These are phyloP conservation scores for Scutellaria barbata DNA, from an alignment of 257 asterid genomes.

Conservation along the genomic window DNA sequence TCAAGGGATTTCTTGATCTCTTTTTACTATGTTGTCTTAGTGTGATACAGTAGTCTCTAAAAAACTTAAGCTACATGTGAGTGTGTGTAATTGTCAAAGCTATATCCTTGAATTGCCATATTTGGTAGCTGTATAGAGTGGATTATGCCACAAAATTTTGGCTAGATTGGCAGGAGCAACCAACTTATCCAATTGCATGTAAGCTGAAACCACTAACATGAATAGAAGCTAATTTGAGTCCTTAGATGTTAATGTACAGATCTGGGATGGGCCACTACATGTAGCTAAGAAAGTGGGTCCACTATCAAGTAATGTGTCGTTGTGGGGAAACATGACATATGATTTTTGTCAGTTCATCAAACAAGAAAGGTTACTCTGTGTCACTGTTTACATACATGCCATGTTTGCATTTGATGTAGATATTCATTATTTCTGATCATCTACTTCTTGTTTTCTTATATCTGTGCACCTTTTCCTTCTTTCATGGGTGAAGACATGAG, in stretches of 20 bases:
- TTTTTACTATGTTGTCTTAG: not conserved
- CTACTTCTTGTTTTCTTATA: not conserved
- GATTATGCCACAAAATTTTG: not conserved
- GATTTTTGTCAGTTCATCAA: too few relatives aligned
- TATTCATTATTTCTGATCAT: not conserved
- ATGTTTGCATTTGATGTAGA: not conserved
- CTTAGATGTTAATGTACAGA: not conserved
- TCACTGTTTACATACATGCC: too few relatives aligned
- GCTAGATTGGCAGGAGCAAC: not conserved
- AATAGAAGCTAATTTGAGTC: not conserved
- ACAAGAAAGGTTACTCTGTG: too few relatives aligned
- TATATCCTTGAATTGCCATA: too few relatives aligned
- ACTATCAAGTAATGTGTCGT: not conserved
- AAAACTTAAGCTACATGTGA: not conserved
- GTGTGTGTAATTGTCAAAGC: not conserved
- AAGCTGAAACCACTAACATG: not conserved
- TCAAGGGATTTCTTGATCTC: not conserved
- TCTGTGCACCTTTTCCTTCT: too few relatives aligned
- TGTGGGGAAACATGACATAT: not conserved
- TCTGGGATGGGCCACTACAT: not conserved
- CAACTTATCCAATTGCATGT: not conserved
- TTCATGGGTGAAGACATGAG: too few relatives aligned
- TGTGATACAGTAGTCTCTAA: not conserved
- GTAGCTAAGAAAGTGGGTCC: too few relatives aligned
- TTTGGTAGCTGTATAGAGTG: too few relatives aligned